A percentile compares a stretch with the other conserved stretches of the same genome.
Evolutionary conservation across 2,329 filamentous ascomycete species (phyloP).

Genomic region (Colletotrichum magnum): DNA sequence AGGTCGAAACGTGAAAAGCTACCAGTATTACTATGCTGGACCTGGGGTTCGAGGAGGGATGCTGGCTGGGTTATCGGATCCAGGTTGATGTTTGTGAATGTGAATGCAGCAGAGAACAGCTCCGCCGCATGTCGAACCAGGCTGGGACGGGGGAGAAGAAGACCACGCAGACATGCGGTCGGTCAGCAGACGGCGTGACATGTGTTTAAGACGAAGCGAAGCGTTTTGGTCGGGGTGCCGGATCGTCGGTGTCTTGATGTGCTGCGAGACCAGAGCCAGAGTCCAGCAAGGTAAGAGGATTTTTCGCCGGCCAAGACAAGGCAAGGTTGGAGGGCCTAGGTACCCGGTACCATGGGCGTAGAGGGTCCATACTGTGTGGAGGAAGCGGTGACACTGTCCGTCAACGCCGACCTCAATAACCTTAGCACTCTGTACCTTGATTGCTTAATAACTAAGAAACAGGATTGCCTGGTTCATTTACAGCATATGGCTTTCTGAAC

Average conservation of each 20-base stretch:
- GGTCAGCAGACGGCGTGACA: constrained; percentile 41
- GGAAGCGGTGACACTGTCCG: constrained; percentile 1
- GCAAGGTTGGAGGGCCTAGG: constrained; percentile 17
- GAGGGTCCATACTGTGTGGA: neutral
- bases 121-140: constrained; percentile 69
- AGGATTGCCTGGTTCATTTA: too few species aligned
- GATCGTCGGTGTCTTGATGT: constrained; percentile 42
- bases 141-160: constrained; percentile 36
- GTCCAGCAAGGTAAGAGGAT: constrained; percentile 25
- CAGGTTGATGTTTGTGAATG: constrained; percentile 67
- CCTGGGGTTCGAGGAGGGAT: constrained; percentile 52
- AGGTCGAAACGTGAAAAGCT: constrained; percentile 42
- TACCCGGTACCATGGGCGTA: neutral
- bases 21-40: constrained; percentile 45
- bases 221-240: constrained; percentile 32
- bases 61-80: constrained; percentile 65
- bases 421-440: too few species aligned
- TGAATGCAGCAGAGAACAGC: constrained; percentile 68
- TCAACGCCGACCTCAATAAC: neutral
- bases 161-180: constrained; percentile 41
- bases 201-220: constrained; percentile 34
- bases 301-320: constrained; percentile 29
- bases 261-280: constrained; percentile 38
- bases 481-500: too few species aligned
- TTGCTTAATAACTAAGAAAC: too few species aligned